These are phyloP conservation scores for Schizophyllum commune DNA, from an alignment of 1,284 basidiomycete species.

Conservation along the genomic window DNA sequence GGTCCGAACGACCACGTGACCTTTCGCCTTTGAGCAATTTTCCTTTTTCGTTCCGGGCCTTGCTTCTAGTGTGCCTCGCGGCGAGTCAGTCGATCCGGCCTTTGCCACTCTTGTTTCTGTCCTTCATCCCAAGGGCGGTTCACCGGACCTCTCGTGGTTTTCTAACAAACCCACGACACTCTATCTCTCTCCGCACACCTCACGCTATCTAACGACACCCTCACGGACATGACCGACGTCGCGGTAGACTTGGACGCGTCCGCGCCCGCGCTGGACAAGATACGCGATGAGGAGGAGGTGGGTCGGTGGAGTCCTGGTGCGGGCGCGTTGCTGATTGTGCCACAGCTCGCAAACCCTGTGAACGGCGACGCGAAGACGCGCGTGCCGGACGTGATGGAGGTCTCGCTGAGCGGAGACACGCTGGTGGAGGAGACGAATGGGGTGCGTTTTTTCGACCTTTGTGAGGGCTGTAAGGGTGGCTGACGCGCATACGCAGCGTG, in stretches of 20 bases:
- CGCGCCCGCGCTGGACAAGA: not conserved
- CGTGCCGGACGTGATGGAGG: not conserved
- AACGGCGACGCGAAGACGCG: not conserved
- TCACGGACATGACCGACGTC: not conserved
- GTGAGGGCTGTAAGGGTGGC: not conserved
- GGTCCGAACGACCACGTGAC: not conserved
- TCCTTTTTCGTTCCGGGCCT: not conserved
- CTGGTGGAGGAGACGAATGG: not conserved
- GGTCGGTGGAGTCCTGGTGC: not conserved
- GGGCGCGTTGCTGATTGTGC: not conserved
- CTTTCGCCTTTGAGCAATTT: not conserved
- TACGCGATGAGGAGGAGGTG: not conserved
- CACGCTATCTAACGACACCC: not conserved
- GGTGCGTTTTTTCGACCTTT: not conserved
- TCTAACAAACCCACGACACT: not conserved
- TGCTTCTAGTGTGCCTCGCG: not conserved
- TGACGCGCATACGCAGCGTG: not conserved
- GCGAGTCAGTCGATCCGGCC: not conserved
- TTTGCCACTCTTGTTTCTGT: not conserved
- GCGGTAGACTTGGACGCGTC: not conserved
- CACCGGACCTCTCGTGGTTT: not conserved
- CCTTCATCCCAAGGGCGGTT: not conserved
- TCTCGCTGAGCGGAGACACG: not conserved
- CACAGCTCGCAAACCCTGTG: not conserved
- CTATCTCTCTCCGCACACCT: not conserved